Conservation (phyloP, 2,329 filamentous ascomycete genomes). For the Stachybotrys elegans region DNA sequence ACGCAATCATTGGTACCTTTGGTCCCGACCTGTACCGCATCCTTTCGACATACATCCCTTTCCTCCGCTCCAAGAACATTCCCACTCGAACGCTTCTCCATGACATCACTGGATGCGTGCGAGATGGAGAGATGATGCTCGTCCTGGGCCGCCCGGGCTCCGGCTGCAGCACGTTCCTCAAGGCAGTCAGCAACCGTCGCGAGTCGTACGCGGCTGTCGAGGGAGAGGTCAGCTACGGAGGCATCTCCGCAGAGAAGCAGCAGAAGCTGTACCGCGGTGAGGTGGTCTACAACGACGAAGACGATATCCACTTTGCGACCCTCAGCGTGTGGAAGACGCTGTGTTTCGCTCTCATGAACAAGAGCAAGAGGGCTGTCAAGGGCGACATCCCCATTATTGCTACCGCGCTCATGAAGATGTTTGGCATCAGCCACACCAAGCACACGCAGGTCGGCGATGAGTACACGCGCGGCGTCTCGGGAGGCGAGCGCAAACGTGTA, state of each 20-base stretch:
- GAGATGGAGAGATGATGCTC: conserved; percentile 32
- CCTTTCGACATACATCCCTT: conserved; percentile 37
- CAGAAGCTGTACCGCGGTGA: conserved; percentile 67
- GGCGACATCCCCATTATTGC: conserved; percentile 64
- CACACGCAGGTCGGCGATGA: conserved; percentile 74
- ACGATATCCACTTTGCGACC: conserved; percentile 68
- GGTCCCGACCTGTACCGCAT: conserved; percentile 72
- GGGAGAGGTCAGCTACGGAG: conserved; percentile 68
- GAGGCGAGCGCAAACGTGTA: conserved; percentile 76
- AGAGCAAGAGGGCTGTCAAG: conserved; percentile 63
- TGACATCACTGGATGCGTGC: conserved; percentile 28
- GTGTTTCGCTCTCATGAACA: conserved; percentile 69
- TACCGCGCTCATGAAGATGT: conserved; percentile 68
- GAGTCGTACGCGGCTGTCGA: conserved; percentile 59
- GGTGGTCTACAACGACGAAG: conserved; percentile 74
- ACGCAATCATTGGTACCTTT: conserved; percentile 72
- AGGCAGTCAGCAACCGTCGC: conserved; percentile 67
- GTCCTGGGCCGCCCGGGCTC: conserved; percentile 65
- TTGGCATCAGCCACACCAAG: conserved; percentile 71
- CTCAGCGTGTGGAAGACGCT: conserved; percentile 76
- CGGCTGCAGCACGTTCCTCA: conserved; percentile 73
- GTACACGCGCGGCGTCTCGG: conserved; percentile 66
- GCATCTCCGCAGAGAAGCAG: conserved; percentile 63
- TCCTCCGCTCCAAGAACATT: conserved; percentile 14
- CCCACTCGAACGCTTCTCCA: conserved; percentile 22